Percentiles rank a stretch among this genome's conserved stretches.
phyloP scores from a whole-genome alignment of 2,329 filamentous ascomycete genomes.

The Clonostachys solani region DNA sequence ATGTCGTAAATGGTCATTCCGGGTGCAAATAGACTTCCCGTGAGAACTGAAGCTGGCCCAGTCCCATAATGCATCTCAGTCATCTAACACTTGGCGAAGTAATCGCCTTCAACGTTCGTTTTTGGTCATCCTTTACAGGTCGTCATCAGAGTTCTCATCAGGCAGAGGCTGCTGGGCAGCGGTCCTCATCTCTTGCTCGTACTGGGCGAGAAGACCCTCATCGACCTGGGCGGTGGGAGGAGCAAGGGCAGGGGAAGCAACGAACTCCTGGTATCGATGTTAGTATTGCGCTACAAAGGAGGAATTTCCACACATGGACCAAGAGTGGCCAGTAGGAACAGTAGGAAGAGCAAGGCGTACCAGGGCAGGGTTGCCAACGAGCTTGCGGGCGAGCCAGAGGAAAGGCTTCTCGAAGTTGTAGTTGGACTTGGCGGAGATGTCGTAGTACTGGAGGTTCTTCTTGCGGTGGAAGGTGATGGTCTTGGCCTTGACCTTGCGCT shows the following conservation, averaged over 20 bases:
- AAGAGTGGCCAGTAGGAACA: neutral
- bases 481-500: conserved; percentile 99
- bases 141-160: conserved; percentile 83
- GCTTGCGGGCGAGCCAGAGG: conserved; percentile 98
- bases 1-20: conserved; percentile 32
- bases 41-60: conserved; percentile 7
- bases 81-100: neutral
- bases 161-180: conserved; percentile 84
- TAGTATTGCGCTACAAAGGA: conserved; percentile 9
- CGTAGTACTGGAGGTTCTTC: conserved; percentile 99
- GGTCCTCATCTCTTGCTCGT: conserved; percentile 82
- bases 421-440: conserved; percentile 99
- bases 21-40: conserved; percentile 21
- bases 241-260: conserved; percentile 89
- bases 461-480: conserved; percentile 99
- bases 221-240: conserved; percentile 91
- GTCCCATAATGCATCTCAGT: conserved; percentile 7
- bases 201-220: conserved; percentile 73
- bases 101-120: neutral
- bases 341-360: conserved; percentile 6
- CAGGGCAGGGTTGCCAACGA: conserved; percentile 77
- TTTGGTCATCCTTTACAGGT: conserved; percentile 43
- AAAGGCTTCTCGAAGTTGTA: conserved; percentile 99
- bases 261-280: conserved; percentile 70
- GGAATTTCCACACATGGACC: neutral